Base-by-base conservation (phyloP, 2,329 filamentous ascomycete species). In the Paracorniculantispora psalliotae region DNA sequence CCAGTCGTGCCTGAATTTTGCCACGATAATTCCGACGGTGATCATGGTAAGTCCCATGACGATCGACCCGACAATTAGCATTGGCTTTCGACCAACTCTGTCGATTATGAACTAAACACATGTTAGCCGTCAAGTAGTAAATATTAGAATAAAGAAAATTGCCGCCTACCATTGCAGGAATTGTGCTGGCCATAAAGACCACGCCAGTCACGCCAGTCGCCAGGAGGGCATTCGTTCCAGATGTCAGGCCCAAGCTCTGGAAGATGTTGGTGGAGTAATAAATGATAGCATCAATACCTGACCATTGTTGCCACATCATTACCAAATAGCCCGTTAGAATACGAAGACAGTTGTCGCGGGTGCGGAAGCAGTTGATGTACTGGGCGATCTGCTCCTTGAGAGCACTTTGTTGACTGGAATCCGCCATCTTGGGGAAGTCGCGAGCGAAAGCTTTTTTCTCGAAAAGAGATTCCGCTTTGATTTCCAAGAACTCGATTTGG, bases 401-500 rank as follows among this genome's bases (percentile, higher is more conserved):
- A 0, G 78, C 68, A 60, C 73, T 81, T 37, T 73, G 71, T 58
- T 73, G 69, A 59, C 75, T 70, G 59, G 73, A 73, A 17, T 73
- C 72, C 3, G 75, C 74, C 7, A 76, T 63, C 28, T 75, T 72
- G 1, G 79, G 78, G 59, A 80, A 80, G 25, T 86, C 78, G 62
- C 88, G 85, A 0, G 82, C 81, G 10, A 87, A 78, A 1, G 83
- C 84, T 35, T 85, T 82, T 72, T 91, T 89, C 72, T 93, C 89
- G 65, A 93, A 93, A 28, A 89, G 71, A 0, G 84, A 85, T 70
- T 91, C 88, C 0, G 89, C 88, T 71, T 90, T 90, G 74, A 93
- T 92, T 69, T 93, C 90, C n/a, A 90, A 81, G 67, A 88, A 91
- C 67, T 93, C 90, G 2, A 90, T 77, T 63, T 89, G 83, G 35